These are phyloP conservation scores for Arabidopsis lyrata DNA, from an alignment of 441 rosid species.

Conservation along the genomic window DNA sequence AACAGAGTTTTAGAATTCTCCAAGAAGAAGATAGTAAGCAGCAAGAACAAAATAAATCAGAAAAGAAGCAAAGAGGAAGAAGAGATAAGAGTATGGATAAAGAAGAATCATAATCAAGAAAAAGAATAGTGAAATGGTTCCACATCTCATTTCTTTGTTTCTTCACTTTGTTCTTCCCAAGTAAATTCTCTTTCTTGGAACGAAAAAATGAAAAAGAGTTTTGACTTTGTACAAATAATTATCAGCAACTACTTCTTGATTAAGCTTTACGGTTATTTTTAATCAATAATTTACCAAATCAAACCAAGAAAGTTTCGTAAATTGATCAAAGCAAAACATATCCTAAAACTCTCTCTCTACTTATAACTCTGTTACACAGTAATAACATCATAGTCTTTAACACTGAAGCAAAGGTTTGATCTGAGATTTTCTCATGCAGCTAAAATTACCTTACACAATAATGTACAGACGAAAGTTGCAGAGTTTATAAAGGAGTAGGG, in stretches of 20 bases:
- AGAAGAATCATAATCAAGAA: slow-evolving; percentile 30
- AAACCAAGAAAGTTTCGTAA: slow-evolving; percentile 26
- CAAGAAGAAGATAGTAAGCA: slow-evolving; percentile 36
- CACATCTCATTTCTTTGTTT: slow-evolving; percentile 32
- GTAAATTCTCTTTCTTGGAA: background rate
- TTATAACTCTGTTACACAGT: slow-evolving; percentile 29
- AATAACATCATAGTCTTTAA: slow-evolving; percentile 31
- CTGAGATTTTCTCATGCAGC: slow-evolving; percentile 32
- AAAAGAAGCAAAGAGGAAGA: slow-evolving; percentile 29
- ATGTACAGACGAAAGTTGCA: slow-evolving; percentile 25
- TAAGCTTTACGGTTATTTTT: background rate
- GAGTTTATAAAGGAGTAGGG: slow-evolving; percentile 20
- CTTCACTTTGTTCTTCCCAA: slow-evolving; percentile 12
- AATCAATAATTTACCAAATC: slow-evolving; percentile 30
- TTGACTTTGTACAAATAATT: slow-evolving; percentile 20
- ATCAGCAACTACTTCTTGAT: background rate
- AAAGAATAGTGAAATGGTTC: slow-evolving; percentile 29
- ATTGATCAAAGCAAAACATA: slow-evolving; percentile 24
- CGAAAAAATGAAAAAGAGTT: background rate
- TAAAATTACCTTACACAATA: slow-evolving; percentile 27
- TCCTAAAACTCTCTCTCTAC: slow-evolving; percentile 34
- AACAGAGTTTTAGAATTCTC: slow-evolving; percentile 28
- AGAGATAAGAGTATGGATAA: slow-evolving; percentile 31
- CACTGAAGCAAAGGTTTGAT: slow-evolving; percentile 31
- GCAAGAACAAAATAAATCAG: slow-evolving; percentile 24